Base-by-base conservation (phyloP, 371 early-diverging fungal species). In the Mucor piriformis region DNA sequence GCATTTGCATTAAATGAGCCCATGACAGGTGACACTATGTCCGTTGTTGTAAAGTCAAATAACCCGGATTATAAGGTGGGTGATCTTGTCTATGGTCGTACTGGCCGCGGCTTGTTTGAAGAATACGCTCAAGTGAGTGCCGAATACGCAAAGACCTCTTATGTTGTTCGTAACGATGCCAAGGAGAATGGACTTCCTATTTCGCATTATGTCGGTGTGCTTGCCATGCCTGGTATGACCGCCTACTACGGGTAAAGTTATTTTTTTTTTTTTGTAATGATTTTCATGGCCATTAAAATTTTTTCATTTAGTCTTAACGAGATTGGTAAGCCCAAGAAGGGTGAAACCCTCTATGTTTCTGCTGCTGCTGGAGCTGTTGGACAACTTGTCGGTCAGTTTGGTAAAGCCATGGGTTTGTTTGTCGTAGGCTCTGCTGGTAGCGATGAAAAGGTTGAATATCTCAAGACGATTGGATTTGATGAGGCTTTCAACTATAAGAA, bases 401-500 rank as follows among this genome's bases (percentile, higher is more conserved):
- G 83, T 59, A 92, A 91, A 64, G 78, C 77, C 20, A 54, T 74
- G 21, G 90, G 90, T 7, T 67, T 81, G 21, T 74, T 70, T 8
- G 93, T 94, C 12, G 81, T 91, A 32, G 93, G 92, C 15, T 82
- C 83, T 1, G 92, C 91, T 2, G 90, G 92, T 0, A 74, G 83
- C 4, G 90, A 91, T 43, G 91, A 89, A 6, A 94, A 94, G 73
- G 86, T 88, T 12, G 78, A 74, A 32, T 84, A 76, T 60, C 77
- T 92, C 51, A 82, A 77, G 60, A 73, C 80, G 10, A 78, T 80
- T 32, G 87, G 86, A 2, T 88, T 87, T 43, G 91, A 92, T 67
- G 84, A 59, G 6, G 93, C 86, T 11, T 92, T 94, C 81, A 92
- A 92, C 76, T 92, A 93, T 84, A 92, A 91, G 74, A 88, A 83